Evolutionary conservation across 805 yeast genomes (phyloP), one percentile per base, ranked within the genome.

Genomic region (Dipodascus geniculatus): DNA sequence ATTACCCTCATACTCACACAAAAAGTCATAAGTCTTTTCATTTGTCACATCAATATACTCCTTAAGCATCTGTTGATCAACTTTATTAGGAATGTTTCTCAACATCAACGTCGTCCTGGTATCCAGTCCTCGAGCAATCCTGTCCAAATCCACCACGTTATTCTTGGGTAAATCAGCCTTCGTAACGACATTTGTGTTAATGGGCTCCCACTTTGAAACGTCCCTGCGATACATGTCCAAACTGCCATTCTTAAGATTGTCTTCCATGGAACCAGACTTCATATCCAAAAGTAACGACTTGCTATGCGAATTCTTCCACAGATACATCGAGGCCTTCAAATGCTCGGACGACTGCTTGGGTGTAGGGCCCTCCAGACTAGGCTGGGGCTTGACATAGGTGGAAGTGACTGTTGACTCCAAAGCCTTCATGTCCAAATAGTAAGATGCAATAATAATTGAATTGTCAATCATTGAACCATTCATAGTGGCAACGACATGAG

Each of bases 31-130:
- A 22, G 71, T 65, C 35, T 62, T 55, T 56, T 64, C 60, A 61
- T 74, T 75, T 2, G 80, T 75, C 23, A 59, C 65, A 58, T 78
- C 80, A 31, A 78, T 62, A 59, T 73, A 72, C 28, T 68, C 69
- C 57, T 77, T 74, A 44, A 78, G 68, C 58, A 72, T 70, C 33
- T 69, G 65, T 57, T 75, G 78, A 49, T 65, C 72, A 28, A 76
- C 69, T 59, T 75, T 76, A 61, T 78, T 78, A 28, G 82, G 82
- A 48, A 78, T 77, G 55, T 78, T 78, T 53, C 79, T 70, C 33
- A 78, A 69, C 82, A 78, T 76, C 42, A 78, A 60, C 0, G 82
- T 77, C 8, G 71, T 73, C 42, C 82, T 65, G 38, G 66, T 65
- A 56, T 78, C 81, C 35, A 58, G 55, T 0, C 79, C 79, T 2